These are phyloP conservation scores for Ganoderma lingzhi DNA, from an alignment of 1,284 basidiomycete species.

Conservation along the genomic window DNA sequence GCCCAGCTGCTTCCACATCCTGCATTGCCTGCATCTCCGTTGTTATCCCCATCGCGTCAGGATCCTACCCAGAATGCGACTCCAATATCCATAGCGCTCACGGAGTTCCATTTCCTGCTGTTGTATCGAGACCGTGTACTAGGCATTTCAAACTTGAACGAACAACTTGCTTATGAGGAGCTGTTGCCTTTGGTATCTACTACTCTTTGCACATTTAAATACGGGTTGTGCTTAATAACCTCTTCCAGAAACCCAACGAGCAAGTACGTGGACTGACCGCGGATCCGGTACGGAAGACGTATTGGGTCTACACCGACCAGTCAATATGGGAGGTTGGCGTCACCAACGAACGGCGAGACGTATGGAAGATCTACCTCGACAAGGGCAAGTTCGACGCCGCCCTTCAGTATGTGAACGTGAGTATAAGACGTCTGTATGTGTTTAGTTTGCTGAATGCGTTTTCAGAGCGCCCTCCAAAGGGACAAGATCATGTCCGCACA, in stretches of 20 bases:
- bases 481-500: slow-evolving; percentile 88
- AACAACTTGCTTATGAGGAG: slow-evolving; percentile 88
- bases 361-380: slow-evolving; percentile 93
- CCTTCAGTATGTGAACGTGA: slow-evolving; percentile 83
- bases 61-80: slow-evolving; percentile 44
- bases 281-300: slow-evolving; percentile 90
- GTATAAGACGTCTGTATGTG: neutral
- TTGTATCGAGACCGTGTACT: slow-evolving; percentile 85
- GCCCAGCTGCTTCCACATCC: slow-evolving; percentile 78
- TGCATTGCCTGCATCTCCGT: slow-evolving; percentile 40
- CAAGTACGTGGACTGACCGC: slow-evolving; percentile 76
- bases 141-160: slow-evolving; percentile 84
- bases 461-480: slow-evolving; percentile 83
- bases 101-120: slow-evolving; percentile 93
- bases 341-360: slow-evolving; percentile 90
- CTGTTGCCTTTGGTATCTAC: slow-evolving; percentile 72
- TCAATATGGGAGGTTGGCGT: slow-evolving; percentile 92
- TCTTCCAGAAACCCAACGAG: slow-evolving; percentile 73
- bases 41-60: slow-evolving; percentile 29
- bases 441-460: neutral
- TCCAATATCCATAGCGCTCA: slow-evolving; percentile 83
- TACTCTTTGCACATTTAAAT: neutral
- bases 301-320: slow-evolving; percentile 94
- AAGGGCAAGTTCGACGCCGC: slow-evolving; percentile 83
- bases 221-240: slow-evolving; percentile 2